Base-by-base conservation (phyloP, 2,329 filamentous ascomycete genomes). In the Trichoderma polysporum region DNA sequence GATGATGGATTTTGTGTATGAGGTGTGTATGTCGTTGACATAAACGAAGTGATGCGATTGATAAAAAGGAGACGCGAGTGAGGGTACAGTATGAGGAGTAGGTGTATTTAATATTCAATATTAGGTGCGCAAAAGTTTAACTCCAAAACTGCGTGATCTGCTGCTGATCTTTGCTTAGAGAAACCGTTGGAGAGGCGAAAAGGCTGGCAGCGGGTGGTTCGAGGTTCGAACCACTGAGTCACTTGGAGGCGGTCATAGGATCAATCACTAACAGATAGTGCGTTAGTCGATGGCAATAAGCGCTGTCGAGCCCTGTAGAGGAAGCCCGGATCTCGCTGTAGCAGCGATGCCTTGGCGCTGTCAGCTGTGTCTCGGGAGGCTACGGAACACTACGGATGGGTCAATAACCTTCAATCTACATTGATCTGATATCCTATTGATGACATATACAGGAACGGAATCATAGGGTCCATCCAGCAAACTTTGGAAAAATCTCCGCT, bases 201-300 rank as follows among this genome's bases (percentile, higher is more conserved):
- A 61, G 15, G 41, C 41, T 22, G 41, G 22, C 10, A 19, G 41
- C 41, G 41, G 10, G 54, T 58, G 54, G 54, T 58, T 31, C 54
- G 54, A 58, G 17, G 25, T 19, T 61, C 58, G 58, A 19, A 61
- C 58, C 58, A 61, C 58, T 25, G 29, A 49, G 58, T 50, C 41
- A 37, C 58, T 19, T 22, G 45, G 19, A 2, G 29, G 29, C n/a
- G 45, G 52, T 61, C 58, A 61, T 37, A 31, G 33, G 58, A 37
- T 27, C 58, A 22, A 45, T 50, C n/a, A 33, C 7, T 5, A 25
- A 6, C 25, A 29, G 19, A 8, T n/a, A n/a, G n/a, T n/a, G n/a
- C n/a, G n/a, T n/a, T n/a, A n/a, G n/a, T n/a, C n/a, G n/a, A n/a
- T n/a, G n/a, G n/a, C n/a, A n/a, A 15, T 22, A 45, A 25, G 25